Conservation (phyloP, 2,329 filamentous ascomycete genomes). For the Colletotrichum coccodes region DNA sequence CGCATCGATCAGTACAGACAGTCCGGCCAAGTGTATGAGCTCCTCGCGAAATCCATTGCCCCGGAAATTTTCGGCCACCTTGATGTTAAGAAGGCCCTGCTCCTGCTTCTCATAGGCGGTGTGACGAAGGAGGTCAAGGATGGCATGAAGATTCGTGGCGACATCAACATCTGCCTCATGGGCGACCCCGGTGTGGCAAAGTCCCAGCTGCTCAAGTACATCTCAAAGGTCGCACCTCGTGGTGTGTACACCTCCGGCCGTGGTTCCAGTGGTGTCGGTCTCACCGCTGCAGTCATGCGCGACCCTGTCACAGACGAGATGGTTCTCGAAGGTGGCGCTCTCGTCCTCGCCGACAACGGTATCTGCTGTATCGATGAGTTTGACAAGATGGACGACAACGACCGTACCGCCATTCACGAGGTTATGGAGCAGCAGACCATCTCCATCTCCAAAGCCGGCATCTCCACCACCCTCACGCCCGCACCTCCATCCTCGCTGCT, state of each 20-base stretch:
- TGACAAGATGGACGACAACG: slow-evolving; percentile 89
- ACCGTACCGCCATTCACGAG: slow-evolving; percentile 85
- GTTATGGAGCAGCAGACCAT: slow-evolving; percentile 92
- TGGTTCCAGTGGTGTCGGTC: slow-evolving; percentile 83
- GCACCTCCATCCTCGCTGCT: slow-evolving; percentile 94
- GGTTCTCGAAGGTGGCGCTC: slow-evolving; percentile 82
- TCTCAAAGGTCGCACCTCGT: slow-evolving; percentile 95
- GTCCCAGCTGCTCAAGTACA: slow-evolving; percentile 97
- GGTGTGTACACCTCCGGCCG: slow-evolving; percentile 87
- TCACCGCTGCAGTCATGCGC: slow-evolving; percentile 85
- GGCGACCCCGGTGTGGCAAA: slow-evolving; percentile 99
- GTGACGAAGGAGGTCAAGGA: slow-evolving; percentile 97
- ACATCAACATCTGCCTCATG: slow-evolving; percentile 99
- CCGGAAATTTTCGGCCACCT: slow-evolving; percentile 97
- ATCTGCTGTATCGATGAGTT: slow-evolving; percentile 91
- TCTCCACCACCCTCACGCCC: slow-evolving; percentile 84
- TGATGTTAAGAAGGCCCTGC: slow-evolving; percentile 96
- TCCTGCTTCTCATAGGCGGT: slow-evolving; percentile 95
- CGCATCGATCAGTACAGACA: slow-evolving; percentile 88
- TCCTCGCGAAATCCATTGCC: slow-evolving; percentile 93
- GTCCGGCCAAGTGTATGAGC: slow-evolving; percentile 94
- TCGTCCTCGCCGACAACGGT: slow-evolving; percentile 84
- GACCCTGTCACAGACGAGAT: slow-evolving; percentile 87
- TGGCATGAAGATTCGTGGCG: slow-evolving; percentile 98
- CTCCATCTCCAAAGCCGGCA: slow-evolving; percentile 81